Evolutionary conservation across 495 filamentous ascomycete species (phyloP).

Genomic region (Schizothecium vesticola): DNA sequence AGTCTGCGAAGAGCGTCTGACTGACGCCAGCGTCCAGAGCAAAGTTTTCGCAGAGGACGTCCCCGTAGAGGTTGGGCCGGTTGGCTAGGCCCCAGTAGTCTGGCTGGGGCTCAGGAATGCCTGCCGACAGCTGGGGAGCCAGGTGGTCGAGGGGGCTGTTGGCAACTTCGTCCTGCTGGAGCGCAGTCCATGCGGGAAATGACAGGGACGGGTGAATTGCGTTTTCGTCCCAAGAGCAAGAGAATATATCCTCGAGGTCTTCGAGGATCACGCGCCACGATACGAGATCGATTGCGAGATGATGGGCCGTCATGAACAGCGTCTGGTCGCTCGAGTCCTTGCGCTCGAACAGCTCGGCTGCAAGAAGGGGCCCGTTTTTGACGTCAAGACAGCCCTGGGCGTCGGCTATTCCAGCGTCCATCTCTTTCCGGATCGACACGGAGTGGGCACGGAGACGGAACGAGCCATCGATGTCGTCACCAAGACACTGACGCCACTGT

Average conservation of each 20-base stretch:
- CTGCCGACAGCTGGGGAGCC: background rate
- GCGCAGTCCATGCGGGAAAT: slow-evolving; percentile 50
- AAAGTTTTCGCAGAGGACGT: slow-evolving; percentile 17
- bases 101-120: slow-evolving; percentile 13
- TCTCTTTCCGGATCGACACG: background rate
- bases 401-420: slow-evolving; percentile 9
- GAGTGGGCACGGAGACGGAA: slow-evolving; percentile 16
- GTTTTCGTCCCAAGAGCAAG: slow-evolving; percentile 17
- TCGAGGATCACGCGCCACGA: slow-evolving; percentile 57
- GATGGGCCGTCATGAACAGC: slow-evolving; percentile 53
- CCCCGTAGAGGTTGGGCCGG: slow-evolving; percentile 24
- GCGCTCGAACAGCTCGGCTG: slow-evolving; percentile 18
- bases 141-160: background rate
- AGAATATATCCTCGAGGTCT: slow-evolving; percentile 52
- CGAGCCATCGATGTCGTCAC: slow-evolving; percentile 10
- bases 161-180: slow-evolving; percentile 12
- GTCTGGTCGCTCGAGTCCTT: slow-evolving; percentile 22
- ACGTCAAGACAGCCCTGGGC: slow-evolving; percentile 31
- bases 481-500: slow-evolving; percentile 23
- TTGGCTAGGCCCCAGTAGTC: slow-evolving; percentile 29
- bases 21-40: slow-evolving; percentile 19
- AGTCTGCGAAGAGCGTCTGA: slow-evolving; percentile 12
- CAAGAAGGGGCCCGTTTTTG: slow-evolving; percentile 33
- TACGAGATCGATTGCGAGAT: slow-evolving; percentile 57
- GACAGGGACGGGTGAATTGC: slow-evolving; percentile 30